Percentiles rank a stretch among this genome's conserved stretches.
Evolutionary conservation across 306 rosid genomes (phyloP).

Genomic region (Fragaria vesca): DNA sequence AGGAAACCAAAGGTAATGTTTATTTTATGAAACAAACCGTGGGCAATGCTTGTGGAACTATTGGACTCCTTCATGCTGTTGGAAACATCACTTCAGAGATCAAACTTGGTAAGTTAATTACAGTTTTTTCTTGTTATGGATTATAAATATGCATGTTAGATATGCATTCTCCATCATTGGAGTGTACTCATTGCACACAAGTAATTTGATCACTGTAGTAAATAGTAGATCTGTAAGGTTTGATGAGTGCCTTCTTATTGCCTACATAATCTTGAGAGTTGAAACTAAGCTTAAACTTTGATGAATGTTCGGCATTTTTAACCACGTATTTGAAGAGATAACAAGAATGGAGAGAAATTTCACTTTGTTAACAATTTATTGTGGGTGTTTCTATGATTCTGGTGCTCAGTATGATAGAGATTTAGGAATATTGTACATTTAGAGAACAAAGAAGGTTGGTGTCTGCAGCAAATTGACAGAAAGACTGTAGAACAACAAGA

Average conservation of each 20-base stretch:
- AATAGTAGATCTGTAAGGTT: neutral
- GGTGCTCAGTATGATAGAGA: neutral
- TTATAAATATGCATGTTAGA: neutral
- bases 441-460: neutral
- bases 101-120: conserved; percentile 56
- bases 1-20: conserved; percentile 61
- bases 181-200: neutral
- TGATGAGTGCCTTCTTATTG: neutral
- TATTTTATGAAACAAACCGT: conserved; percentile 92
- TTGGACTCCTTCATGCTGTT: conserved; percentile 95
- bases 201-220: neutral
- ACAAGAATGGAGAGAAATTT: neutral
- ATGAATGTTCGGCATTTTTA: neutral
- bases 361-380: neutral
- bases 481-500: neutral
- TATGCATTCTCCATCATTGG: neutral
- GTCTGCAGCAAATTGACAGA: neutral
- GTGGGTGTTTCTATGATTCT: neutral
- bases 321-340: neutral
- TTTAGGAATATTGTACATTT: neutral
- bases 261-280: neutral
- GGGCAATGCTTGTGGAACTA: conserved; percentile 94
- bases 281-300: neutral
- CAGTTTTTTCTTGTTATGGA: neutral
- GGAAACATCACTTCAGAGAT: conserved; percentile 79